Base-by-base conservation (phyloP, 331 rosid genomes). In the Spiraea crenata region DNA sequence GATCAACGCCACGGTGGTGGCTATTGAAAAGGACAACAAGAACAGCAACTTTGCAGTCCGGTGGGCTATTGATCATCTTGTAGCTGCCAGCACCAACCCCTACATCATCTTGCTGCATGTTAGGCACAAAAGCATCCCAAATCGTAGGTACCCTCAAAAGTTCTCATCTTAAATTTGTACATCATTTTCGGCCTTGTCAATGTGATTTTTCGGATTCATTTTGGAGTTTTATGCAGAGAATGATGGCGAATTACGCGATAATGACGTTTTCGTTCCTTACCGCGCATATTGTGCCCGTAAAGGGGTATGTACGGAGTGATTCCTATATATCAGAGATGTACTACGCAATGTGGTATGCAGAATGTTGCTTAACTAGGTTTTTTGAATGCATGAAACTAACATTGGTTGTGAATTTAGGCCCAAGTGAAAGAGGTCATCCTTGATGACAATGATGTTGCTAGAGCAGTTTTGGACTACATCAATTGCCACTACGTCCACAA, bases 21-120 rank as follows among this genome's bases (percentile, higher is more conserved):
- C 99, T 15, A 77, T 95, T 5, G 96, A 95, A 73, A 87, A 77
- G 80, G 93, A 87, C 82, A 91, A 84, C 76, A 95, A 95, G 85
- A 89, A 82, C 83, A 95, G 96, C 69, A 73, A 70, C 0, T 59
- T 84, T 2, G 90, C 98, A 5, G 86, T 89, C 57, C 89, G 91
- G 2, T 91, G 96, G 97, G 99, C 96, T 8, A 71, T 95, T 31
- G 90, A 83, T 73, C 90, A 89, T 79, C 91, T 89, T 8, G 78
- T 77, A 37, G 20, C 50, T 25, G 19, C 76, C 34, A 77, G 78
- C 38, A 25, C 77, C 38, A 79, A 77, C 49, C 89, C 96, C 2
- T 16, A 73, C 63, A 47, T 95, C 65, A 63, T 86, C 34, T 87
- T 89, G 5, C 80, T 86, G 73, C 98, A 95, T 57, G 96, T 95